phyloP scores from a whole-genome alignment of 345 rosid genomes.

The Populus davidiana region DNA sequence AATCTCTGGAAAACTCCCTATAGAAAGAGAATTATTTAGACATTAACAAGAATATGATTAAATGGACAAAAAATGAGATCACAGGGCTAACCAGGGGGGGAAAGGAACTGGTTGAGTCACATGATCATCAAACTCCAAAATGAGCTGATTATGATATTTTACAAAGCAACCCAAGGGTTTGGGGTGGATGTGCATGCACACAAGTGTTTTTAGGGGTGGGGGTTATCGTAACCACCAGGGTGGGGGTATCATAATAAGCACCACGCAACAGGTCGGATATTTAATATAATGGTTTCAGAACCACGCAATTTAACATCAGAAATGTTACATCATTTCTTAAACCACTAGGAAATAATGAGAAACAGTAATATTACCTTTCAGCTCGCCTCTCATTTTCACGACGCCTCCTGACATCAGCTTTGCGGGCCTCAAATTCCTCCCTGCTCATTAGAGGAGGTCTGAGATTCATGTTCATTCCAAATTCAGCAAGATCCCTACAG shows the following conservation, averaged over 20 bases:
- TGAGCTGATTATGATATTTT: not conserved
- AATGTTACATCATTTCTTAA: not conserved
- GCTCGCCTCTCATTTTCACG: conserved; percentile 75
- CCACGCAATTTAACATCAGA: not conserved
- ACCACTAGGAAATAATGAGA: not conserved
- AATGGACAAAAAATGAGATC: too few species aligned
- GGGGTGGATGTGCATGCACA: too few species aligned
- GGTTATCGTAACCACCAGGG: too few species aligned
- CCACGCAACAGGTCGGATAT: too few species aligned
- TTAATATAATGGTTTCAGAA: too few species aligned
- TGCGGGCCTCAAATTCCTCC: conserved; percentile 84
- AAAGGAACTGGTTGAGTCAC: not conserved
- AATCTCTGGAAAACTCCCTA: conserved; percentile 70
- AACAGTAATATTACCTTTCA: conserved; percentile 51
- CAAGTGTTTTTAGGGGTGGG: too few species aligned
- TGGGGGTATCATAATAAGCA: too few species aligned
- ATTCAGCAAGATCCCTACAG: conserved; percentile 75
- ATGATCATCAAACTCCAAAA: not conserved
- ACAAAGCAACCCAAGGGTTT: too few species aligned
- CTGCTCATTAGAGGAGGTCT: conserved; percentile 85
- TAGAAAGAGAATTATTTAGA: not conserved
- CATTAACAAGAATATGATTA: too few species aligned
- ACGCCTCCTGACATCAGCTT: conserved; percentile 81
- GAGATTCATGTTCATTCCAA: conserved; percentile 75
- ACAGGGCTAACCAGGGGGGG: not conserved